Conservation (phyloP, 192 early-diverging fungal species). For the Coemansia sp. region DNA sequence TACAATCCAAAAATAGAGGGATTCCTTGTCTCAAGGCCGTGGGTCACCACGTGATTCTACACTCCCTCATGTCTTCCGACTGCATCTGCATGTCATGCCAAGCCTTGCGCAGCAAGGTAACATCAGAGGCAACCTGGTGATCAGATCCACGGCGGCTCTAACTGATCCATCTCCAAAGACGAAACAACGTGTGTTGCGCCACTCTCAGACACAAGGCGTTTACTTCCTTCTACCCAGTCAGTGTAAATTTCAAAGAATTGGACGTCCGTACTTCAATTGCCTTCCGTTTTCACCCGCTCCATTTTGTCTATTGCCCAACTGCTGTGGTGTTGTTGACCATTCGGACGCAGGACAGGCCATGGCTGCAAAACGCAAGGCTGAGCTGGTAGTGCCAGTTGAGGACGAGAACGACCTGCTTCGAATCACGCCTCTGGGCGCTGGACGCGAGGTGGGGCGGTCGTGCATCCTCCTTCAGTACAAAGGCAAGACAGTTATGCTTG, state of each 20-base stretch:
- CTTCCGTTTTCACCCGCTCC: neutral
- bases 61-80: neutral
- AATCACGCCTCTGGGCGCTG: conserved; percentile 94
- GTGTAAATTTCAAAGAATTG: neutral
- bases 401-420: conserved; percentile 80
- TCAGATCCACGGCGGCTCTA: neutral
- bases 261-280: neutral
- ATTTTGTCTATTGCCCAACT: neutral
- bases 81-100: neutral
- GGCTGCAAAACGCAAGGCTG: conserved; percentile 33
- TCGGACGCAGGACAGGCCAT: conserved; percentile 50
- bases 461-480: conserved; percentile 94
- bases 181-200: too few relatives aligned
- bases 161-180: neutral
- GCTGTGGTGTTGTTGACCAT: conserved; percentile 23
- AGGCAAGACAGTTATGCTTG: conserved; percentile 94
- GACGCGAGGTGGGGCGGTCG: conserved; percentile 94
- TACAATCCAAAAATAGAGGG: neutral
- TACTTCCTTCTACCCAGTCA: neutral
- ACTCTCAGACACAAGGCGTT: neutral
- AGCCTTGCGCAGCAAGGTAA: neutral
- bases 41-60: neutral
- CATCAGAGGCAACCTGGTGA: neutral
- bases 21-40: too few relatives aligned
- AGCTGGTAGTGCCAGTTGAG: conserved; percentile 53